Conservation (phyloP, 1,284 basidiomycete species). For the Pascua sp. region DNA sequence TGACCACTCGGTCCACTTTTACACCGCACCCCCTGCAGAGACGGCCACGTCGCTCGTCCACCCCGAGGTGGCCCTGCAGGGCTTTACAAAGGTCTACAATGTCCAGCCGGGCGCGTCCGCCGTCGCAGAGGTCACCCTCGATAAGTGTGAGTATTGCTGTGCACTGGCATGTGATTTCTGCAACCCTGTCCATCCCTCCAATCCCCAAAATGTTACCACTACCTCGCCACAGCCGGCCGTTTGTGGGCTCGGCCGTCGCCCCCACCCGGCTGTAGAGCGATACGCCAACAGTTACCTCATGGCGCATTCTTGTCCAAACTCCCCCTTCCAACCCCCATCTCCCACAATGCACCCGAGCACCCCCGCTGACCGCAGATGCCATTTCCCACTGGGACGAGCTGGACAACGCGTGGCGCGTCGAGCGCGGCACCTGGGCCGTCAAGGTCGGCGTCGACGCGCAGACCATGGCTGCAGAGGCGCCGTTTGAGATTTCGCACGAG, state of each 20-base stretch:
- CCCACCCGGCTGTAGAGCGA: too few species aligned
- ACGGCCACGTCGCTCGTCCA: conserved; percentile 32
- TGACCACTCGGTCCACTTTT: conserved; percentile 43
- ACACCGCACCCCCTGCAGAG: conserved; percentile 32
- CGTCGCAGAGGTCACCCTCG: conserved; percentile 34
- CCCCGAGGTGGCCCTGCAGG: conserved; percentile 39
- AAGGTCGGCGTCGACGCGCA: conserved; percentile 33
- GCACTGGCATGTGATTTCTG: not conserved
- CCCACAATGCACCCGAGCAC: too few species aligned
- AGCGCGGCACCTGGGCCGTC: conserved; percentile 40
- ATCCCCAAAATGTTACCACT: too few species aligned
- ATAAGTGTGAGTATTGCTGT: conserved; percentile 36
- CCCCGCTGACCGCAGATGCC: conserved; percentile 24
- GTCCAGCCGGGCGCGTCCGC: conserved; percentile 25
- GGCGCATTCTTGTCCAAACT: too few species aligned
- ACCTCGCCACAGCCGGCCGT: too few species aligned
- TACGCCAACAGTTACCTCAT: too few species aligned
- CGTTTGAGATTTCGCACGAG: conserved; percentile 29
- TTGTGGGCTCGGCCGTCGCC: too few species aligned
- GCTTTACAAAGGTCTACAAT: conserved; percentile 42
- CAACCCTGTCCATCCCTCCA: too few species aligned
- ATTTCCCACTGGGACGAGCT: conserved; percentile 49
- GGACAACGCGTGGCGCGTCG: conserved; percentile 34
- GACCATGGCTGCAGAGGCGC: conserved; percentile 23
- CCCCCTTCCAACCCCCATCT: too few species aligned